Evolutionary conservation across 805 yeast species (phyloP), one percentile per base, ranked within the genome.

Genomic region (Candida silvicultrix): DNA sequence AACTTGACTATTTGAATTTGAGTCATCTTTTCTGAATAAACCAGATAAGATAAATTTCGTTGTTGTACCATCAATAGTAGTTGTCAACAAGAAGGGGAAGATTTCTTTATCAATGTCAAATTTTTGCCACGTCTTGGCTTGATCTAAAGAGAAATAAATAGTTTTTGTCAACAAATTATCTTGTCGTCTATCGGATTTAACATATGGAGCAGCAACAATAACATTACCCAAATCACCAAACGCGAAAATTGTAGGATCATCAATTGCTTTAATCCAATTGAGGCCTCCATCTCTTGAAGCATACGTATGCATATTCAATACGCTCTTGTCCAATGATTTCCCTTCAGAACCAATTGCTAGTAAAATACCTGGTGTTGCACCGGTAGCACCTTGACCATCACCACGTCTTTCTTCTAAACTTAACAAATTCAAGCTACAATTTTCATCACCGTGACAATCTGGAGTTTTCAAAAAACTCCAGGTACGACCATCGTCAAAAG

Each of bases 171-270:
- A 49, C 5, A 66, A 54, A n/a, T 54, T 49, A 22, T 51, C 54
- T 16, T 80, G 80, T 2, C 36, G 23, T 18, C 19, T 22, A 2
- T 41, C 37, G 8, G 39, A 37, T 14, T 43, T 47, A 7, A 38
- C 38, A 32, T 51, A 57, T 18, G 62, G 60, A 11, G 78, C 66
- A 3, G 87, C 83, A 2, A 84, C 66, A 21, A 87, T 74, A 11
- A 89, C 63, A 59, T 86, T 86, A 40, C 96, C 97, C 46, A 76
- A 75, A 63, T 89, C 95, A 42, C 94, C 96, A 65, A 80, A 82
- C 0, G 81, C 69, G 50, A 75, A 79, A 2, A 71, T 51, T 21
- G 77, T 65, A 2, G 87, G 78, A 16, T 68, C 73, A 31, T 79
- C 78, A 8, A 80, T 51, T 0, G 78, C 73, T 46, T 69, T 60